phyloP scores from a whole-genome alignment of 2,329 filamentous ascomycete species.

The Hansfordia pulvinata region DNA sequence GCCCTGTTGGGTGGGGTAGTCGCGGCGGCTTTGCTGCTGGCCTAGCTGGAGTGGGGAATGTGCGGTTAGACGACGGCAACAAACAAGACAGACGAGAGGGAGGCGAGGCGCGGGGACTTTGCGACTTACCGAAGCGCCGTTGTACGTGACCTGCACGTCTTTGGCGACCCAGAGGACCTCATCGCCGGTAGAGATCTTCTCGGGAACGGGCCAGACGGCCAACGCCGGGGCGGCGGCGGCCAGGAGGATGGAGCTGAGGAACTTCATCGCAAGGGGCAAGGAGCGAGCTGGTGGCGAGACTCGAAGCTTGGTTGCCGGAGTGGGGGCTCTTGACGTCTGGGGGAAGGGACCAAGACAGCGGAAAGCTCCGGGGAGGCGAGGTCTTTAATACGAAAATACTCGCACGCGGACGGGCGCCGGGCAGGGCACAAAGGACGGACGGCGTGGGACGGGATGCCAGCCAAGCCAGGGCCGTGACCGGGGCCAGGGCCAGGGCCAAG shows the following conservation, averaged over 20 bases:
- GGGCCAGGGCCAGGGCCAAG: too few species aligned
- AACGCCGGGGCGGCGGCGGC: conserved; percentile 24
- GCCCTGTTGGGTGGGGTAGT: conserved; percentile 16
- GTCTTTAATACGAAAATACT: too few species aligned
- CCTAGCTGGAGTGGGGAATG: too few species aligned
- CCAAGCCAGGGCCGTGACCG: not conserved
- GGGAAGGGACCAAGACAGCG: too few species aligned
- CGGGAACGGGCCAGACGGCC: conserved; percentile 47
- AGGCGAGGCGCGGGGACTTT: not conserved
- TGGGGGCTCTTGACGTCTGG: not conserved
- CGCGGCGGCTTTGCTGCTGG: too few species aligned
- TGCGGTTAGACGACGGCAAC: too few species aligned
- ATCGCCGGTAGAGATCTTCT: conserved; percentile 34
- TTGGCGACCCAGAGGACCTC: conserved; percentile 38
- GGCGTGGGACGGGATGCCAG: not conserved
- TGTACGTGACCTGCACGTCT: conserved; percentile 40
- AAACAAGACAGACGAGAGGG: not conserved
- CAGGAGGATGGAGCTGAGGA: conserved; percentile 23
- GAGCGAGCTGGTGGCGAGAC: not conserved
- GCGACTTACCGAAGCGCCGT: conserved; percentile 40
- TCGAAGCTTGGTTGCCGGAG: not conserved
- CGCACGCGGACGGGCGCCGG: not conserved
- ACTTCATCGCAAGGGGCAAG: conserved; percentile 3
- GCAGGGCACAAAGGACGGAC: not conserved
- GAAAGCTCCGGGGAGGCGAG: too few species aligned